Percentiles rank a stretch among this genome's conserved stretches.
Evolutionary conservation across 2,329 filamentous ascomycete species (phyloP).

Genomic region (Colletotrichum sp.): DNA sequence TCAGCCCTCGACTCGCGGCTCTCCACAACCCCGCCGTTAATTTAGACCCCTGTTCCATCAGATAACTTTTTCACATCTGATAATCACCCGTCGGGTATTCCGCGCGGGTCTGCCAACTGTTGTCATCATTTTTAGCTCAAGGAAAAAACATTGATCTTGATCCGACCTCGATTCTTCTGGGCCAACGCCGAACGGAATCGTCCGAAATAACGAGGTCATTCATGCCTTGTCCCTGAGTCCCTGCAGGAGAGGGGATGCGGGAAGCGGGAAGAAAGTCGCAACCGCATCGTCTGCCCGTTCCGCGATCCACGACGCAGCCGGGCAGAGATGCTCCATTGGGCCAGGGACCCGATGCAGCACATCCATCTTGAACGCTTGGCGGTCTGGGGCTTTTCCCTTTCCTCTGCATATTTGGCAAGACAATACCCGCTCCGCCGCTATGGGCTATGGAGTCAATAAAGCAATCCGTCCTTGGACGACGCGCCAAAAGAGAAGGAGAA

Average conservation of each 20-base stretch:
- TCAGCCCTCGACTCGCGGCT: not conserved
- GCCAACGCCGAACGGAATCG: not conserved
- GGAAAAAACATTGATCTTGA: not conserved
- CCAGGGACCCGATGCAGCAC: constrained; percentile 9
- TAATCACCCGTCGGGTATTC: not conserved
- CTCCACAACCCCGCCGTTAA: not conserved
- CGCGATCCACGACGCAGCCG: not conserved
- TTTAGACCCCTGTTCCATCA: constrained; percentile 9
- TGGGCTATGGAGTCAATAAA: constrained; percentile 4
- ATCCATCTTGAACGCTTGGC: constrained; percentile 5
- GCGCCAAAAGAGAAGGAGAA: not conserved
- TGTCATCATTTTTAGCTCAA: not conserved
- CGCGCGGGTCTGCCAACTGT: not conserved
- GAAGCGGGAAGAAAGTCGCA: not conserved
- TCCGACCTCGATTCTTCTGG: not conserved
- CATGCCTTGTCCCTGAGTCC: not conserved
- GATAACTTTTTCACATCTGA: constrained; percentile 14
- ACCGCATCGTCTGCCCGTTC: not conserved
- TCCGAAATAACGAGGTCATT: not conserved
- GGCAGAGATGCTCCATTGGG: constrained; percentile 8
- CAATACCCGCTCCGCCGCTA: not conserved
- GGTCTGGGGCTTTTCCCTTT: not conserved
- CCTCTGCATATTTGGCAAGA: not conserved
- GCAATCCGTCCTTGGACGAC: not conserved
- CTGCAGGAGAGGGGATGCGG: not conserved